A percentile compares a stretch with the other conserved stretches of the same genome.
Evolutionary conservation across 176 grass and related monocot genomes (phyloP).

Genomic region (Tillandsia fasciculata): DNA sequence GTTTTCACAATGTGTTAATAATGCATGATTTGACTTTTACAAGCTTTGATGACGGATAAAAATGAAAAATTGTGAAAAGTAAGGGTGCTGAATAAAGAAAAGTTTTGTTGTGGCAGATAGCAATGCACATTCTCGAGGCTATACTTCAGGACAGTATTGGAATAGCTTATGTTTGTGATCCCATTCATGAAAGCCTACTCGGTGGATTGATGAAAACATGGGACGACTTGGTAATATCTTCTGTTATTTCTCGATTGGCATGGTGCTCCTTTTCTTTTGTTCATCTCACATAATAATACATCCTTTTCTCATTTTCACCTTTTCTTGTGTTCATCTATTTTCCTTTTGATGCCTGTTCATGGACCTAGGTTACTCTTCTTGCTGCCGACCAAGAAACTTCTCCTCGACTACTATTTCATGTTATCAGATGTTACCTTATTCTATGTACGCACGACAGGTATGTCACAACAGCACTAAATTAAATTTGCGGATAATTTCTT

Average conservation of each 20-base stretch:
- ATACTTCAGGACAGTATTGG: constrained; percentile 9
- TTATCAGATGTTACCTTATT: constrained; percentile 19
- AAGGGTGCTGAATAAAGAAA: not conserved
- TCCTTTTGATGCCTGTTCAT: not conserved
- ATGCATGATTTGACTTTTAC: not conserved
- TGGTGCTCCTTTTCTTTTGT: not conserved
- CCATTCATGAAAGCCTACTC: not conserved
- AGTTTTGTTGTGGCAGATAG: constrained; percentile 8
- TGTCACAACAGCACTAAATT: not conserved
- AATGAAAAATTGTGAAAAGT: not conserved
- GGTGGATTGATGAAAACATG: constrained; percentile 5
- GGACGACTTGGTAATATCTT: constrained; percentile 3
- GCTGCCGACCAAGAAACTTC: not conserved
- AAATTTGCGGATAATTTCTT: not conserved
- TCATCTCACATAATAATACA: not conserved
- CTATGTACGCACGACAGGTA: constrained; percentile 11
- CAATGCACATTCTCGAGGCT: constrained; percentile 17
- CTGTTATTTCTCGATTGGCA: not conserved
- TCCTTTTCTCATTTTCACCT: not conserved
- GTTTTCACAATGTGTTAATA: not conserved
- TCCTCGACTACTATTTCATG: constrained; percentile 8
- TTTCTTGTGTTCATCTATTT: not conserved
- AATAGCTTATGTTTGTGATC: constrained; percentile 5
- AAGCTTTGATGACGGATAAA: not conserved
- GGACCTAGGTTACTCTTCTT: constrained; percentile 1